A percentile compares a stretch with the other conserved stretches of the same genome.
phyloP scores from a whole-genome alignment of 768 basidiomycete genomes.

The Scleroderma citrinum region DNA sequence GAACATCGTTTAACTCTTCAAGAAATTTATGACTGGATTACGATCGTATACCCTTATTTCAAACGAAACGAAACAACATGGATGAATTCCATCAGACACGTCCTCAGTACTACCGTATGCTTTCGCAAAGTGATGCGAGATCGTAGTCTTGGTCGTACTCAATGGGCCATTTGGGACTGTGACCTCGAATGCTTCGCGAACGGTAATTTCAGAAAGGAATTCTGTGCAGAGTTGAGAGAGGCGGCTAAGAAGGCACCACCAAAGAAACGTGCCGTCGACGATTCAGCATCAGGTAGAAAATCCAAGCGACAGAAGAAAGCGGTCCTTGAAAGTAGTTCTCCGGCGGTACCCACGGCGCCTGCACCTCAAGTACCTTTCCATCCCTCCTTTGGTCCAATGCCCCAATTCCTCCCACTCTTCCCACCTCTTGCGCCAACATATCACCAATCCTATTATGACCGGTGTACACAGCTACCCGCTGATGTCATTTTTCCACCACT shows the following conservation, averaged over 20 bases:
- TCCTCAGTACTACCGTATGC: constrained; percentile 85
- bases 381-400: constrained; percentile 16
- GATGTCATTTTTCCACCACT: constrained; percentile 74
- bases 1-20: constrained; percentile 84
- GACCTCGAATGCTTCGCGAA: constrained; percentile 78
- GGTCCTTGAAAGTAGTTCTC: constrained; percentile 19
- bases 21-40: constrained; percentile 96
- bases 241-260: constrained; percentile 25
- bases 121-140: constrained; percentile 84
- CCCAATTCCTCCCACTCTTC: constrained; percentile 36
- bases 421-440: constrained; percentile 54
- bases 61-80: constrained; percentile 91
- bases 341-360: constrained; percentile 3
- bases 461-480: constrained; percentile 47
- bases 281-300: constrained; percentile 34
- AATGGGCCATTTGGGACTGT: constrained; percentile 84
- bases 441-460: constrained; percentile 72
- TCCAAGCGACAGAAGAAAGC: constrained; percentile 43
- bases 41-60: constrained; percentile 89
- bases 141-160: constrained; percentile 70
- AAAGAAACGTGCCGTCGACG: constrained; percentile 38
- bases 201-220: constrained; percentile 72
- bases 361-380: constrained; percentile 17
- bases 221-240: constrained; percentile 36
- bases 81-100: constrained; percentile 99